Conservation (phyloP, 257 asterid species). For the Salvia hispanica region DNA sequence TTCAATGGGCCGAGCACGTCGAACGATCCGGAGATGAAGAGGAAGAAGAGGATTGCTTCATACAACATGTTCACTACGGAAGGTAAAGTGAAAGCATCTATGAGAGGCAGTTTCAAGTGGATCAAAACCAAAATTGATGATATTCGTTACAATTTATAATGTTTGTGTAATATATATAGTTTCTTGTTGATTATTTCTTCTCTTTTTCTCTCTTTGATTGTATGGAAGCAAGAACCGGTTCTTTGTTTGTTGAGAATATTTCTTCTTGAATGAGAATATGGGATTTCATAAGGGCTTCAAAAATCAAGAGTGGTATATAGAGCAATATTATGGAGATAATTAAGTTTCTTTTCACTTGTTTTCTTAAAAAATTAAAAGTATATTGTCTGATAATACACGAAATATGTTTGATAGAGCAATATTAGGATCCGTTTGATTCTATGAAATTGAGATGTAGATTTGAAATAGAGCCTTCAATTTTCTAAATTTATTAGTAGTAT, state of each 20-base stretch:
- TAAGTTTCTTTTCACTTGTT: too few species aligned
- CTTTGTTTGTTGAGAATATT: conserved; percentile 18
- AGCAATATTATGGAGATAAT: background rate
- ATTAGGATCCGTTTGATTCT: too few species aligned
- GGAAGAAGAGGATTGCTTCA: conserved; percentile 77
- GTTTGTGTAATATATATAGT: background rate
- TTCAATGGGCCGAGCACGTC: conserved; percentile 60
- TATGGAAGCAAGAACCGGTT: conserved; percentile 9
- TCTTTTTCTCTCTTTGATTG: background rate
- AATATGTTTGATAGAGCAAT: too few species aligned
- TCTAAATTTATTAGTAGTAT: too few species aligned
- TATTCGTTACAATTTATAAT: conserved; percentile 44
- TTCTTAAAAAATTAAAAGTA: too few species aligned
- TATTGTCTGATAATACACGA: too few species aligned
- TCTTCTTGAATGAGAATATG: conserved; percentile 4
- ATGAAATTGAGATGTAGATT: too few species aligned
- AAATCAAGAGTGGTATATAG: background rate
- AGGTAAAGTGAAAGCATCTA: conserved; percentile 68
- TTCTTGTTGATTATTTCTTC: background rate
- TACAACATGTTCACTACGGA: conserved; percentile 65
- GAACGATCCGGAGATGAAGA: conserved; percentile 62
- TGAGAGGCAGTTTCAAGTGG: conserved; percentile 79
- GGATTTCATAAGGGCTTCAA: background rate
- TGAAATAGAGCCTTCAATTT: too few species aligned
- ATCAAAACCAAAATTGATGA: conserved; percentile 63